phyloP scores from a whole-genome alignment of 805 yeast species.

The Lachancea dasiensis region DNA sequence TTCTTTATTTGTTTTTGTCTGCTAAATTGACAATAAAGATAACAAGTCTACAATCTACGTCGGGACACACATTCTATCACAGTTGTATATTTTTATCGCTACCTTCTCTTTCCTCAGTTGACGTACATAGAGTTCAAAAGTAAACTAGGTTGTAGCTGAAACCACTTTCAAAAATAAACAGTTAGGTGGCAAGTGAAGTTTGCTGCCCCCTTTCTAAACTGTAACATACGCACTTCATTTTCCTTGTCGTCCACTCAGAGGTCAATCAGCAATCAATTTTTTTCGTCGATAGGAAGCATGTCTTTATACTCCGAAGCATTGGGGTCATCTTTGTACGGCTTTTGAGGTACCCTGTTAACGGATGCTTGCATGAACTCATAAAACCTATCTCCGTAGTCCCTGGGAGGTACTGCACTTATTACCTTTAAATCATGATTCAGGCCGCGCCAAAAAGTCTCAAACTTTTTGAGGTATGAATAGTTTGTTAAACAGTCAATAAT shows the following conservation, averaged over 20 bases:
- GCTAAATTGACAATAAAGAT: too few relatives aligned
- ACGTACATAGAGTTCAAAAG: too few relatives aligned
- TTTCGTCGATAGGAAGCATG: neutral
- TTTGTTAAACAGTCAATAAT: slow-evolving; percentile 90
- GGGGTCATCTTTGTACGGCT: slow-evolving; percentile 25
- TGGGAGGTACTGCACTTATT: slow-evolving; percentile 86
- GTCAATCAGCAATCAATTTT: neutral
- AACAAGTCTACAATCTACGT: too few relatives aligned
- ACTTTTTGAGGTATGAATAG: slow-evolving; percentile 62
- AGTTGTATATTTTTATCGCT: too few relatives aligned
- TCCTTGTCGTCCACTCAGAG: neutral
- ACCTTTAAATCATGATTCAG: slow-evolving; percentile 60
- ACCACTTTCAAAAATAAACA: too few relatives aligned
- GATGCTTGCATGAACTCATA: slow-evolving; percentile 54
- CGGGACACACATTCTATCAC: too few relatives aligned
- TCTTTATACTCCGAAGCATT: slow-evolving; percentile 18
- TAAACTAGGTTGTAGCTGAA: too few relatives aligned
- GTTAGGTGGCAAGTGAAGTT: too few relatives aligned
- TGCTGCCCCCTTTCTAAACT: too few relatives aligned
- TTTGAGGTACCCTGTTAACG: slow-evolving; percentile 26
- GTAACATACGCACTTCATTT: neutral
- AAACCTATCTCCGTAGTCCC: slow-evolving; percentile 86
- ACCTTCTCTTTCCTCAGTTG: too few relatives aligned
- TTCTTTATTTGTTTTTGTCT: too few relatives aligned
- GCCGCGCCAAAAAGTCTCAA: slow-evolving; percentile 84